Evolutionary conservation across 2,329 filamentous ascomycete genomes (phyloP).

Genomic region (Ambrosiella cleistominuta): DNA sequence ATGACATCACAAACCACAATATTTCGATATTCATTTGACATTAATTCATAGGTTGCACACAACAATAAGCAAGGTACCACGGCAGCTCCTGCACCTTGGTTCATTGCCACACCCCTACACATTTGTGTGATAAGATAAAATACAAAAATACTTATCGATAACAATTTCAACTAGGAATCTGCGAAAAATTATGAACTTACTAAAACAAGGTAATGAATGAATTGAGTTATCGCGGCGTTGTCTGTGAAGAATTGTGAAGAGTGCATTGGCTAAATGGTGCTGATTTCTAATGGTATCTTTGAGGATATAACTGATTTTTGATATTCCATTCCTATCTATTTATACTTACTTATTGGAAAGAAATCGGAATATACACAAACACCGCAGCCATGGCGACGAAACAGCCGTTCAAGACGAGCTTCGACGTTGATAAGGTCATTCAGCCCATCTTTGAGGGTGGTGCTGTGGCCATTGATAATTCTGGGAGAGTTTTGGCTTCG

Average conservation of each 20-base stretch:
- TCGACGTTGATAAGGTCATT: slow-evolving; percentile 65
- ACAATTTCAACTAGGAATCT: slow-evolving; percentile 14
- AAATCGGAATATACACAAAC: neutral
- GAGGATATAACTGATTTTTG: neutral
- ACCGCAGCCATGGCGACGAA: slow-evolving; percentile 37
- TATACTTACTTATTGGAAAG: neutral
- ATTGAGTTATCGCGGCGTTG: neutral
- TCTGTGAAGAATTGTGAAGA: neutral
- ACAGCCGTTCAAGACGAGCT: slow-evolving; percentile 64
- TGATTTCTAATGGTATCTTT: slow-evolving; percentile 3
- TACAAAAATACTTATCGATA: slow-evolving; percentile 7
- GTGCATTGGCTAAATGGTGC: neutral
- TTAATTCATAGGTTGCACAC: too few species aligned
- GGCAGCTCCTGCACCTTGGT: neutral
- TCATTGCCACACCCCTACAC: neutral
- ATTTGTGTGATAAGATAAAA: slow-evolving; percentile 9
- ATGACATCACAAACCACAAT: too few species aligned
- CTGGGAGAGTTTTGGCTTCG: slow-evolving; percentile 67
- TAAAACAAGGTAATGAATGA: neutral
- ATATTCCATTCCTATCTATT: neutral
- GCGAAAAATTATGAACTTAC: slow-evolving; percentile 6
- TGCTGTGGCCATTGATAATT: slow-evolving; percentile 63
- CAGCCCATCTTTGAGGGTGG: slow-evolving; percentile 91
- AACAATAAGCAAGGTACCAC: neutral
- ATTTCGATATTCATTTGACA: too few species aligned